Conservation (phyloP, 2,329 filamentous ascomycete species). For the Arthrobotrys sinensis region DNA sequence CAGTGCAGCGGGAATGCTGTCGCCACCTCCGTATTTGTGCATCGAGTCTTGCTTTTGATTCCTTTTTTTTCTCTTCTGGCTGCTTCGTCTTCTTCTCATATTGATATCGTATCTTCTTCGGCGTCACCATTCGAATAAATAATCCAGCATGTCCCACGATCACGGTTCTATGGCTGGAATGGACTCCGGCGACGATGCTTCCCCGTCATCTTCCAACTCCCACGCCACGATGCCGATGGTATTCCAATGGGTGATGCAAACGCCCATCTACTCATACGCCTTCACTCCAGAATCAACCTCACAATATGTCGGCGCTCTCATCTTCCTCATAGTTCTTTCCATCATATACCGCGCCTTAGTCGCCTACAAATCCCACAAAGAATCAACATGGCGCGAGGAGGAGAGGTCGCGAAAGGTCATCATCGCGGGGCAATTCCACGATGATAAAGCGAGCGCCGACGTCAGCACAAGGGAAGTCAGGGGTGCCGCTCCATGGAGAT, state of each 20-base stretch:
- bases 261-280: slow-evolving; percentile 76
- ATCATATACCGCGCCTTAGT: slow-evolving; percentile 79
- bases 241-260: slow-evolving; percentile 77
- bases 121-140: background rate
- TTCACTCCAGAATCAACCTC: slow-evolving; percentile 83
- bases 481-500: slow-evolving; percentile 83
- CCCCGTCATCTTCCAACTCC: slow-evolving; percentile 12
- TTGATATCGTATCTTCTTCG: background rate
- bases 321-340: slow-evolving; percentile 87
- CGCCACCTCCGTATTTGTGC: slow-evolving; percentile 22
- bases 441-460: slow-evolving; percentile 45
- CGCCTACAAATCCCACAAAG: slow-evolving; percentile 75
- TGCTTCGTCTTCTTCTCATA: slow-evolving; percentile 2
- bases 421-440: slow-evolving; percentile 54
- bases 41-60: slow-evolving; percentile 9
- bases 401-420: slow-evolving; percentile 57
- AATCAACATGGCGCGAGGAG: slow-evolving; percentile 59
- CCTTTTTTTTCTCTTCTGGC: background rate
- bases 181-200: slow-evolving; percentile 32
- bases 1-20: slow-evolving; percentile 19
- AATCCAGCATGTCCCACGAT: slow-evolving; percentile 52
- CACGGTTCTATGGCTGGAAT: slow-evolving; percentile 38
- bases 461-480: slow-evolving; percentile 40
- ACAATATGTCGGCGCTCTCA: slow-evolving; percentile 88
- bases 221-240: slow-evolving; percentile 71